These are phyloP conservation scores for Mychonastes homosphaera DNA, from an alignment of 139 green algal genomes.

Conservation along the genomic window DNA sequence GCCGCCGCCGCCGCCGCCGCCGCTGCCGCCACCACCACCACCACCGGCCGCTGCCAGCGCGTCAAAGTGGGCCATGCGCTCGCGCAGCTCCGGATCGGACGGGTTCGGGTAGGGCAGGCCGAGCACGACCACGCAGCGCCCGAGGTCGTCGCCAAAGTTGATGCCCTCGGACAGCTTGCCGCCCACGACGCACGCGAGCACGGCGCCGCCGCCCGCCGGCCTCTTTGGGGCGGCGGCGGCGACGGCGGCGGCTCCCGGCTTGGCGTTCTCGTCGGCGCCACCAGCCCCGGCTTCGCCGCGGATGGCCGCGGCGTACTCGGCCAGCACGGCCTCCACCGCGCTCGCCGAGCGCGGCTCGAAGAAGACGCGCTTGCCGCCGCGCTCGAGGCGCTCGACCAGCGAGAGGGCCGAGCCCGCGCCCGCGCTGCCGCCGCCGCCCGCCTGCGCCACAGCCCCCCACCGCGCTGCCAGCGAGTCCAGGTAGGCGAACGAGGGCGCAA, in stretches of 20 bases:
- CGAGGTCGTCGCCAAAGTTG: conserved; percentile 95
- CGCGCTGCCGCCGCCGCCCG: conserved; percentile 4
- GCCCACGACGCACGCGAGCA: conserved; percentile 90
- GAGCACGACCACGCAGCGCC: conserved; percentile 83
- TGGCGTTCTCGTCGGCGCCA: background rate
- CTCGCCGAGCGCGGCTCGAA: conserved; percentile 28
- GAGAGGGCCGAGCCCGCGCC: no score
- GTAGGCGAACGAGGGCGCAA: conserved; percentile 86
- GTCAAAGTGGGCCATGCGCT: conserved; percentile 80
- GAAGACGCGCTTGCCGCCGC: conserved; percentile 17
- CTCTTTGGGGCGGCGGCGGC: background rate
- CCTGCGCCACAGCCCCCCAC: conserved; percentile 51
- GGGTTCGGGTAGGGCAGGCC: conserved; percentile 92
- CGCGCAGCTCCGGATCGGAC: conserved; percentile 76
- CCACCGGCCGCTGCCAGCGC: conserved; percentile 2
- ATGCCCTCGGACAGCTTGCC: conserved; percentile 95
- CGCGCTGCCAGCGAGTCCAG: conserved; percentile 25
- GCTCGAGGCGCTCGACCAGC: no score
- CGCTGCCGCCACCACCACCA: background rate
- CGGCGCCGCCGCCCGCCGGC: conserved; percentile 44
- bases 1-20: background rate
- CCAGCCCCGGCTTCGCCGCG: background rate
- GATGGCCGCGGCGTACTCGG: conserved; percentile 39
- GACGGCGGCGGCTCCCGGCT: background rate
- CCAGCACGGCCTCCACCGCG: conserved; percentile 26